phyloP scores from a whole-genome alignment of 2,329 filamentous ascomycete genomes.

The Daldinia eschscholtzii region DNA sequence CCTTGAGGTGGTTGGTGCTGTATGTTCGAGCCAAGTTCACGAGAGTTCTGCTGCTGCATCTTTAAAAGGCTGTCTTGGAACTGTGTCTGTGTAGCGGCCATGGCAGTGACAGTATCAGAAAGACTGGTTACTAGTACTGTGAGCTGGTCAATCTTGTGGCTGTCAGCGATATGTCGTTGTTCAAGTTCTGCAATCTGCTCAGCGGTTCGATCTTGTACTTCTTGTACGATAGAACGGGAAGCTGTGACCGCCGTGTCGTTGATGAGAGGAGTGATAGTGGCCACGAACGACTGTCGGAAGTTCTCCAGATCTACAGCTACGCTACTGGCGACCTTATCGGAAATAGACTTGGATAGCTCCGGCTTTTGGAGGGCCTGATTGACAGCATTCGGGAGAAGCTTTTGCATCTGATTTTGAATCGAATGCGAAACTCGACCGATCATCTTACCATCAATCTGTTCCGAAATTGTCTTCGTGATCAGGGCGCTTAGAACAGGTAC shows the following conservation, averaged over 20 bases:
- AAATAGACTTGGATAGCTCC: conserved; percentile 78
- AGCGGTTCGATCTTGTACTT: conserved; percentile 74
- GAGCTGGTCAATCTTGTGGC: conserved; percentile 79
- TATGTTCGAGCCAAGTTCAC: conserved; percentile 54
- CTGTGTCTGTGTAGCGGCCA: conserved; percentile 76
- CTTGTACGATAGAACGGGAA: conserved; percentile 74
- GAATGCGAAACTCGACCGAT: conserved; percentile 73
- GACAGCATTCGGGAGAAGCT: conserved; percentile 75
- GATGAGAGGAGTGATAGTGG: conserved; percentile 75
- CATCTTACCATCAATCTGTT: conserved; percentile 77
- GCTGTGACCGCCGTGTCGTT: conserved; percentile 73
- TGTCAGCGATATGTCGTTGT: conserved; percentile 65
- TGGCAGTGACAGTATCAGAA: conserved; percentile 75
- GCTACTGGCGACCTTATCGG: conserved; percentile 77
- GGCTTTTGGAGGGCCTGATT: conserved; percentile 77
- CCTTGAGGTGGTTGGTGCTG: conserved; percentile 36
- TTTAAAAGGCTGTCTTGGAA: conserved; percentile 75
- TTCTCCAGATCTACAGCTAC: conserved; percentile 79
- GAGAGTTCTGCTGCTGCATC: conserved; percentile 64
- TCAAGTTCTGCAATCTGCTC: conserved; percentile 65
- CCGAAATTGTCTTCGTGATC: conserved; percentile 75
- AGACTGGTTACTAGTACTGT: conserved; percentile 74
- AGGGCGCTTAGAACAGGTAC: conserved; percentile 79
- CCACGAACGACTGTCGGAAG: conserved; percentile 71
- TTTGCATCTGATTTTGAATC: conserved; percentile 80